Base-by-base conservation (phyloP, 1,139 yeast genomes). In the Magnusiomyces tetraspermus region DNA sequence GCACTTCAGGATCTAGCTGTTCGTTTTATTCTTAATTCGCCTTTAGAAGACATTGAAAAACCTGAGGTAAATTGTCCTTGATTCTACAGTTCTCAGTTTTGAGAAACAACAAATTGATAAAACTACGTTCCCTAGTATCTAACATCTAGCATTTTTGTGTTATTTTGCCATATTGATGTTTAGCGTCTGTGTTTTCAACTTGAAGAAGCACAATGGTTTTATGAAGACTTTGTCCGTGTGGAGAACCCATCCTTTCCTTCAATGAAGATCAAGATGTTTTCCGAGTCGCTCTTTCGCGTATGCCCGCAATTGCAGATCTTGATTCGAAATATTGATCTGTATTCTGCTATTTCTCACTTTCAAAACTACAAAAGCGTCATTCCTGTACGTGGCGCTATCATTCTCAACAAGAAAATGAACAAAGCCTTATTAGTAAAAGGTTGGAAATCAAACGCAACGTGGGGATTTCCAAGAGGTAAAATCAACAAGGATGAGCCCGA, bases 161-260 rank as follows among this genome's bases (percentile, higher is more conserved):
- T 24, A 15, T n/a, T n/a, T n/a, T n/a, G n/a, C n/a, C n/a, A n/a
- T 38, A 5, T 31, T 26, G 24, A 3, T 24, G 17, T 33, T 21
- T 33, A 73, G 61, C 76, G 98, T 63, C 85, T 90, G 38, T 80
- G 89, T 64, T 94, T 94, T 71, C 96, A 90, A 66, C 83, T 94
- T 44, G 99, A 94, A 73, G 98, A 94, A 68, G 98, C 98, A 1
- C 96, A 89, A 63, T 94, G 98, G 98, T 94, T 86, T 67, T 94
- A 90, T 67, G 80, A 87, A 49, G 99, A 94, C 69, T 90, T 85
- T 64, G 76, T 85, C 17, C 78, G 92, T 40, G 80, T 78, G 48
- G 72, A 83, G 62, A 85, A 88, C 65, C 94, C 95, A 1, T 69
- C 76, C 31, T 74, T 92, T 58, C 98, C 97, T 3, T 67, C 79